Evolutionary conservation across 441 rosid genomes (phyloP), one percentile per base, ranked within the genome.

Genomic region (Gossypium aridum): DNA sequence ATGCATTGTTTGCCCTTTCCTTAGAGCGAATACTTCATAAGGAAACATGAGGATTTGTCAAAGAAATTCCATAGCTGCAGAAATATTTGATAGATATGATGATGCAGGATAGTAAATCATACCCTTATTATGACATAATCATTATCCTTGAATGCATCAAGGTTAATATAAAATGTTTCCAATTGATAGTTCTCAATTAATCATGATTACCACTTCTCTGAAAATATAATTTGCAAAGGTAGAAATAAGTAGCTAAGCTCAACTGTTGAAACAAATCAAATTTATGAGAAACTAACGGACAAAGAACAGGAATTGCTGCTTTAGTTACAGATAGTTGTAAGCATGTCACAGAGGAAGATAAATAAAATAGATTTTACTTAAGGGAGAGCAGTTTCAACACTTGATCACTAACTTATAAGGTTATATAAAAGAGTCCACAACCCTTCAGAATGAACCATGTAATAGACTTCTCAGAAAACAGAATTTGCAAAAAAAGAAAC

Each of bases 211-310:
- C 8, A 23, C 37, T 47, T 66, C 22, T 23, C 22, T 0, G 3
- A 64, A 37, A 64, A 37, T 37, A 37, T 13, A 37, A 19, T 17
- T 17, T 34, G n/a, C 23, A 64, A 19, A 17, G 69, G 39, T 17
- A 37, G 25, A 34, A 37, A 17, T 37, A 37, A 37, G 49, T 9
- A 16, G 23, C 68, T 16, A 64, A 25, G 23, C 69, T 64, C 51
- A 37, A 64, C 39, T 64, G 45, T 19, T 3, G 51, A 64, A 64
- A 47, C n/a, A 64, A 64, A 64, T 64, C 69, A 37, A 37, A 64
- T 9, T 64, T 64, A 17, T 64, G 19, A 37, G 69, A 37, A 0
- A 2, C 51, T 17, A 1, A 12, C 19, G 19, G 73, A 53, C 3
- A 1, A 10, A 39, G 54, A 53, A 17, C 6, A n/a, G 23, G 47